phyloP scores from a whole-genome alignment of 2,329 filamentous ascomycete species.

The Aspergillus pseudotamarii region DNA sequence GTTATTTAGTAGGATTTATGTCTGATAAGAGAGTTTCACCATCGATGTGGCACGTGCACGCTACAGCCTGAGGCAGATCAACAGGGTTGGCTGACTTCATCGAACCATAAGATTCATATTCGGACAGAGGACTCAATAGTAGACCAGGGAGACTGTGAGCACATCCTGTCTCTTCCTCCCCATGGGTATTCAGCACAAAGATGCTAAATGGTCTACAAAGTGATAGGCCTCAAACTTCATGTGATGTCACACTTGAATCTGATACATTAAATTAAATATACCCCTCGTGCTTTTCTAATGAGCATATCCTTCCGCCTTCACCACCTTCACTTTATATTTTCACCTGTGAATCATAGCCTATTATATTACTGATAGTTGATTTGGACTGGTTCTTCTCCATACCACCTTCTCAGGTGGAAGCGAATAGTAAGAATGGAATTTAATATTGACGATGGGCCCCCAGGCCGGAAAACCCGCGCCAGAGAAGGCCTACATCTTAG shows the following conservation, averaged over 20 bases:
- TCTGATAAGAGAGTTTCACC: constrained; percentile 5
- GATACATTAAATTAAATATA: constrained; percentile 19
- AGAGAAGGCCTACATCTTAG: constrained; percentile 31
- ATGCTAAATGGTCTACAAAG: constrained; percentile 8
- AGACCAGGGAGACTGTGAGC: neutral
- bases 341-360: neutral
- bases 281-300: constrained; percentile 20
- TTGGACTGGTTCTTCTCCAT: neutral
- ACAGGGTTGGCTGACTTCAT: constrained; percentile 23
- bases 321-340: neutral
- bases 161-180: neutral
- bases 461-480: constrained; percentile 12
- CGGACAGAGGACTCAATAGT: neutral
- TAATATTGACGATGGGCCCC: constrained; percentile 10
- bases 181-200: constrained; percentile 9
- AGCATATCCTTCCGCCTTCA: constrained; percentile 4
- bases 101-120: constrained; percentile 2
- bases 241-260: constrained; percentile 19
- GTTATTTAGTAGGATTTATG: neutral
- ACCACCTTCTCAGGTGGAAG: neutral
- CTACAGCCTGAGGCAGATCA: constrained; percentile 20
- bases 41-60: constrained; percentile 25
- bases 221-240: constrained; percentile 12
- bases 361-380: neutral
- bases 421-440: constrained; percentile 25